Conservation (phyloP, 257 asterid species). For the Salvia miltiorrhiza region DNA sequence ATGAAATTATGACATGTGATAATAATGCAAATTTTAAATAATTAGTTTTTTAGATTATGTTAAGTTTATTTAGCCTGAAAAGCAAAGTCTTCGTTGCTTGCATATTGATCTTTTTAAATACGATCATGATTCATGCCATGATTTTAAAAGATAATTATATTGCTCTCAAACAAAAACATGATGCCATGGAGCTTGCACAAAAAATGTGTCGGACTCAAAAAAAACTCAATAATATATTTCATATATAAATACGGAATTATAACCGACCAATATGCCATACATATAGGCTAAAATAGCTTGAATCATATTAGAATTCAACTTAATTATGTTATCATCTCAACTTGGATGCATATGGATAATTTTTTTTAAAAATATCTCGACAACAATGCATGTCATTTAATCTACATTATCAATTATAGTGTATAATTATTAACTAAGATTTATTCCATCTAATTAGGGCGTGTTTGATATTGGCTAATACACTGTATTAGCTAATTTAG, state of each 20-base stretch:
- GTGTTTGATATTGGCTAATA: too few species aligned
- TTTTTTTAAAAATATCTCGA: too few species aligned
- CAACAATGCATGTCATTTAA: too few species aligned
- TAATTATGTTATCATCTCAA: background rate
- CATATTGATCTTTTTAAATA: too few species aligned
- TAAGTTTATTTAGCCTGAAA: background rate
- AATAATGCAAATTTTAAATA: background rate
- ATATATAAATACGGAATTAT: background rate
- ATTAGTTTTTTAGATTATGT: background rate
- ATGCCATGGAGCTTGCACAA: background rate
- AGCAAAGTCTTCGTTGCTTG: too few species aligned
- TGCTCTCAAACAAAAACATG: background rate
- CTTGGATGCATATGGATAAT: background rate
- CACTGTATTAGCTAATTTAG: too few species aligned
- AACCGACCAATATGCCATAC: background rate
- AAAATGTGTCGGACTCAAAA: background rate
- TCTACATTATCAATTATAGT: too few species aligned
- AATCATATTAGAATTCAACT: constrained; percentile 6
- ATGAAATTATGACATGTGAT: background rate
- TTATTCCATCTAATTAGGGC: too few species aligned
- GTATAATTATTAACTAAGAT: too few species aligned
- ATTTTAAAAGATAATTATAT: background rate
- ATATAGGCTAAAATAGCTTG: background rate
- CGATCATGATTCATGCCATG: too few species aligned
- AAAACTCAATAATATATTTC: background rate